Percentiles rank a stretch among this genome's conserved stretches.
Conservation (phyloP, 805 yeast species). For the Lachancea sp. region DNA sequence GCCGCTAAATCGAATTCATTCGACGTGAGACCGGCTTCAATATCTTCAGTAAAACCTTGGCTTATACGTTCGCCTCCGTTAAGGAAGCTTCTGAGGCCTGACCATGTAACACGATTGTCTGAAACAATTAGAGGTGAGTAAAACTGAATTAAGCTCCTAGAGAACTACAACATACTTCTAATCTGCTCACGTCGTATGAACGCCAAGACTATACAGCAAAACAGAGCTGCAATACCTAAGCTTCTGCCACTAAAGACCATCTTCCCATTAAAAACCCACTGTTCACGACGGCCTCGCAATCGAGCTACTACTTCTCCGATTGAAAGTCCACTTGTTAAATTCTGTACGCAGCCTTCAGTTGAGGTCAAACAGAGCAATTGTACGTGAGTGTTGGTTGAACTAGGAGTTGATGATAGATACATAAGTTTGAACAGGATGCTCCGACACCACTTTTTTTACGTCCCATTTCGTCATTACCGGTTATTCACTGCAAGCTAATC, state of each 20-base stretch:
- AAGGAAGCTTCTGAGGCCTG: conserved; percentile 20
- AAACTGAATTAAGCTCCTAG: background rate
- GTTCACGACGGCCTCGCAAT: no score
- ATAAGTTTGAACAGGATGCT: no score
- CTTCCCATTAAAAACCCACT: no score
- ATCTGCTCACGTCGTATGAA: conserved; percentile 9
- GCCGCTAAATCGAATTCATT: conserved; percentile 46
- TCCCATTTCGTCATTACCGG: no score
- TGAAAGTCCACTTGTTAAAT: background rate
- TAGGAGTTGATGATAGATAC: no score
- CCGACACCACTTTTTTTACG: no score
- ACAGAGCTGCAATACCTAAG: background rate
- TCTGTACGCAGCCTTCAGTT: background rate
- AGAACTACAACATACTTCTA: conserved; percentile 13
- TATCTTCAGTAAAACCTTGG: conserved; percentile 40
- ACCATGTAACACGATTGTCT: conserved; percentile 10
- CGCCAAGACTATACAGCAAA: background rate
- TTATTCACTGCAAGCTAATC: no score
- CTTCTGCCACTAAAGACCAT: background rate
- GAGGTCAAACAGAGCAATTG: no score
- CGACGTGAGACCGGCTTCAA: conserved; percentile 54
- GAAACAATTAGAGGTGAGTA: conserved; percentile 1
- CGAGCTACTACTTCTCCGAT: no score
- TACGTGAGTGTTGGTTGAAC: no score
- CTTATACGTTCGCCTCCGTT: conserved; percentile 24